Evolutionary conservation across 2,329 filamentous ascomycete genomes (phyloP).

Genomic region (Fusarium sp.): DNA sequence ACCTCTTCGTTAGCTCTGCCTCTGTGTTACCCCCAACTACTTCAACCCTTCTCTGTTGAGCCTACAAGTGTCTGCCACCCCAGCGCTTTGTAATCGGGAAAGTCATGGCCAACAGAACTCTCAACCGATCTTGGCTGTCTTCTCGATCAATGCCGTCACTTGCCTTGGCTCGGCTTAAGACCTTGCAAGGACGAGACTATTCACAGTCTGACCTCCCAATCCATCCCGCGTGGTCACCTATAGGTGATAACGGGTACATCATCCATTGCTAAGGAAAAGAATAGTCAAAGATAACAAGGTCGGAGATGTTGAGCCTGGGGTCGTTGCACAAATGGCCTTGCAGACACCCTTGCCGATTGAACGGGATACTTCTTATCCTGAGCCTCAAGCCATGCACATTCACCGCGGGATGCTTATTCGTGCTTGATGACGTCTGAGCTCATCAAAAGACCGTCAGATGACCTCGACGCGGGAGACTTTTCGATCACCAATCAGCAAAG

Average conservation of each 20-base stretch:
- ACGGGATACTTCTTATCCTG: not conserved
- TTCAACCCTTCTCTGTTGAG: slow-evolving; percentile 14
- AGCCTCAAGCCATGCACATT: not conserved
- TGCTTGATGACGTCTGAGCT: slow-evolving; percentile 8
- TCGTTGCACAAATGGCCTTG: slow-evolving; percentile 13
- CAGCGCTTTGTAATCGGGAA: not conserved
- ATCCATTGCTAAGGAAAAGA: not conserved
- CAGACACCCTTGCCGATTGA: not conserved
- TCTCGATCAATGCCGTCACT: slow-evolving; percentile 13
- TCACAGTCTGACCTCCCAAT: slow-evolving; percentile 22
- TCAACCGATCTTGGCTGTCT: slow-evolving; percentile 5
- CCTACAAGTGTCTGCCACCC: slow-evolving; percentile 4
- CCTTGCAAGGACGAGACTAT: not conserved
- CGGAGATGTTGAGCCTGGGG: not conserved
- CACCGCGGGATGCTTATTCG: not conserved
- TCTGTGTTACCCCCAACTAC: slow-evolving; percentile 33
- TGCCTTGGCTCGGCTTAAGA: slow-evolving; percentile 21
- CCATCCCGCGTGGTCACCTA: not conserved
- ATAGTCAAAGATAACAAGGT: slow-evolving; percentile 3
- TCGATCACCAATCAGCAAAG: not conserved
- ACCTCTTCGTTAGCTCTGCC: slow-evolving; percentile 4
- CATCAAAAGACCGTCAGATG: slow-evolving; percentile 26
- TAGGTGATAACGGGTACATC: not conserved
- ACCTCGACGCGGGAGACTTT: not conserved
- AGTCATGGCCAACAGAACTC: not conserved